Evolutionary conservation across 352 stramenopile genomes (phyloP), one percentile per base, ranked within the genome.

Genomic region (Phytophthora sojae): DNA sequence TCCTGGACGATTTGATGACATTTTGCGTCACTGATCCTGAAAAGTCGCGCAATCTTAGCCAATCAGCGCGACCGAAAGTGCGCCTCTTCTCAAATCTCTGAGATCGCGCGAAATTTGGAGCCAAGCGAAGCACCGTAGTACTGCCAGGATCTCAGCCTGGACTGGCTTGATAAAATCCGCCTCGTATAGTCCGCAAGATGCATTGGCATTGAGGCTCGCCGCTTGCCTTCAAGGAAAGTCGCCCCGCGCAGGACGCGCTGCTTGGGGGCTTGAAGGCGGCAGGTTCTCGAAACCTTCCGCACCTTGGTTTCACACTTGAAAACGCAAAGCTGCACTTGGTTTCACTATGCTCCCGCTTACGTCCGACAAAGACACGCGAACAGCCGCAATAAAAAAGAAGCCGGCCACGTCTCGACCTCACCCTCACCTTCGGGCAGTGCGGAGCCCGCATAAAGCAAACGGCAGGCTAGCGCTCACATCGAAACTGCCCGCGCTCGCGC

Each of bases 381-480:
- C 54, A 69, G 35, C 44, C 55, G 47, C 37, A 71, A 71, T 71
- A 71, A 71, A 71, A 71, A 53, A 5, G 65, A 67, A 67, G 65
- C 49, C 9, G 30, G 15, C 14, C 32, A 67, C 37, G 14, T 17
- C 37, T 44, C 37, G 11, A 44, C 0, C 64, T 71, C 50, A 61
- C 42, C 14, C 23, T 49, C 51, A 12, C 4, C 21, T 42, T 42
- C 35, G 11, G 35, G 35, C 35, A 42, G 2, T 42, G 29, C 25
- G 21, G 9, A 25, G 54, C 35, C 35, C 64, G 67, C 66, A 77
- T 49, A 68, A 60, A 53, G 50, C 37, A 72, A 76, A 58, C 53
- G 12, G 45, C 69, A 67, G 49, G 23, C 55, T 29, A 61, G 55
- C 19, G 54, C 65, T 54, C 64, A 74, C 52, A 59, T 69, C 49